A percentile compares a stretch with the other conserved stretches of the same genome.
phyloP scores from a whole-genome alignment of 306 rosid genomes.

The Rosa chinensis region DNA sequence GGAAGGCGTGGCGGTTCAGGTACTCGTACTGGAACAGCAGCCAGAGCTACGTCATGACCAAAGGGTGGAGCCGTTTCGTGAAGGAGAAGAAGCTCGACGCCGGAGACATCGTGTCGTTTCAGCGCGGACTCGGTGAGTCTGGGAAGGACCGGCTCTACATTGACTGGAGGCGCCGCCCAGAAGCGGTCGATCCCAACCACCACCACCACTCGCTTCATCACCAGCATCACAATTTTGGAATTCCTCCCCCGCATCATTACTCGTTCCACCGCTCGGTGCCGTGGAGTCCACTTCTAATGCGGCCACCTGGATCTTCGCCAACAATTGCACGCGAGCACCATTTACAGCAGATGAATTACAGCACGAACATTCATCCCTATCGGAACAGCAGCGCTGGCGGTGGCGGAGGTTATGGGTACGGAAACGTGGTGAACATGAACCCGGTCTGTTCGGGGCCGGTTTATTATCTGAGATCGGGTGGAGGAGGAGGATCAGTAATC shows the following conservation, averaged over 20 bases:
- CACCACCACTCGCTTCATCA: conserved; percentile 16
- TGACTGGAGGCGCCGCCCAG: conserved; percentile 73
- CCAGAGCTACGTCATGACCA: conserved; percentile 98
- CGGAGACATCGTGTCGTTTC: conserved; percentile 84
- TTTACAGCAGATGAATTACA: conserved; percentile 23
- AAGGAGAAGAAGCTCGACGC: conserved; percentile 91
- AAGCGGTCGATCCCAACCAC: conserved; percentile 29
- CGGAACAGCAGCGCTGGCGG: conserved; percentile 11
- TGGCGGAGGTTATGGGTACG: conserved; percentile 16
- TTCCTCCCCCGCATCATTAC: conserved; percentile 13
- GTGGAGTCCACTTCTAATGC: conserved; percentile 43
- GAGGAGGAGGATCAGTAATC: background rate
- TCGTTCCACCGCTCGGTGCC: conserved; percentile 27
- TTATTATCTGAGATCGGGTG: conserved; percentile 27
- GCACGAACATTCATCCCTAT: background rate
- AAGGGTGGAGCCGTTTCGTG: conserved; percentile 95
- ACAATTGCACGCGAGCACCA: conserved; percentile 30
- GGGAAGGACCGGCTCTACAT: conserved; percentile 61
- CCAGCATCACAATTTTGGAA: background rate
- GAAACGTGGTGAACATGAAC: conserved; percentile 22
- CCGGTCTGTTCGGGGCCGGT: conserved; percentile 15
- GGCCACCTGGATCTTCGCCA: conserved; percentile 20
- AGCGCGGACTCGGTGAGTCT: conserved; percentile 66
- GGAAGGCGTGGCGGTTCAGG: conserved; percentile 82
- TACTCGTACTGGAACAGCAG: conserved; percentile 97